A percentile compares a stretch with the other conserved stretches of the same genome.
These are phyloP conservation scores for Silene uniflora DNA, from an alignment of 148 eudicot genomes.

Conservation along the genomic window DNA sequence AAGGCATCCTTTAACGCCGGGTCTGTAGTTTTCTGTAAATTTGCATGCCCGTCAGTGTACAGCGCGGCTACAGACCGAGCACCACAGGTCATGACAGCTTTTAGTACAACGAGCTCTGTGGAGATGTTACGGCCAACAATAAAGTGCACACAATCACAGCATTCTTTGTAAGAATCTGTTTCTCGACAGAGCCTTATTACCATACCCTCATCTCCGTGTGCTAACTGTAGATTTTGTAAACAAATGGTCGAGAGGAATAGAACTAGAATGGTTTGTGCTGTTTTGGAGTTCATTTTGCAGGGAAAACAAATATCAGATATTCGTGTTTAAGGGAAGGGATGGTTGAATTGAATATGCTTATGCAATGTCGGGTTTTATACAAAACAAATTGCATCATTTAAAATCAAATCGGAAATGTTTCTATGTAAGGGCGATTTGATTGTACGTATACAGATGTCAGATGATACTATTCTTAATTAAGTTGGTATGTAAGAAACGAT, in stretches of 20 bases:
- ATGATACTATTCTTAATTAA: no score
- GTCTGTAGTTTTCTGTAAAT: neutral
- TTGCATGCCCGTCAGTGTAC: neutral
- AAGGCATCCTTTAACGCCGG: constrained; percentile 5
- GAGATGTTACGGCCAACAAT: constrained; percentile 8
- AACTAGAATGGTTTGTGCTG: neutral
- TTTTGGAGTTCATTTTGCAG: neutral
- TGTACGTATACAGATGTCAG: no score
- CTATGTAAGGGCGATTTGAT: no score
- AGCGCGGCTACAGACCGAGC: neutral
- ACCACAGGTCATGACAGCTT: constrained; percentile 15
- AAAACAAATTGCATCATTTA: no score
- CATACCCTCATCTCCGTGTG: neutral
- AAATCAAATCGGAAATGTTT: no score
- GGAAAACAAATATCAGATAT: no score
- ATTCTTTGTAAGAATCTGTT: neutral
- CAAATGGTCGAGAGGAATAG: neutral
- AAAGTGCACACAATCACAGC: constrained; percentile 10
- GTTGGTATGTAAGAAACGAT: no score
- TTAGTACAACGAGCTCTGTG: constrained; percentile 9
- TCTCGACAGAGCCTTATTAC: constrained; percentile 6
- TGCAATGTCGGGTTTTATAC: no score
- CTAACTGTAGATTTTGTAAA: neutral
- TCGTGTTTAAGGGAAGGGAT: no score
- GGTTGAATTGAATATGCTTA: no score